phyloP scores from a whole-genome alignment of 1,284 basidiomycete species.

The Malassezia obtusa region DNA sequence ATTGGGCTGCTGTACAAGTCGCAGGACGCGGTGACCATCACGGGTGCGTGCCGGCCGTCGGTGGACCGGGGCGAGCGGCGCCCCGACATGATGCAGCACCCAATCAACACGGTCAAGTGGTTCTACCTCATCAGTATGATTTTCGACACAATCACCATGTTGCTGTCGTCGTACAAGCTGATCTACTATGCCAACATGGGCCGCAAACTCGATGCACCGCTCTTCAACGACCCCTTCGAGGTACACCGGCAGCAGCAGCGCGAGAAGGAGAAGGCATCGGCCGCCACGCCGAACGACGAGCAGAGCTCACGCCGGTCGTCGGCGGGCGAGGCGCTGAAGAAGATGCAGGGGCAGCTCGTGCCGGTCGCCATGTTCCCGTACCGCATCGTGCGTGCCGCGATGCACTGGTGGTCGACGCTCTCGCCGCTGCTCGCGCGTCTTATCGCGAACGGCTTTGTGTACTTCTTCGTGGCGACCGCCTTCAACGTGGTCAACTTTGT shows the following conservation, averaged over 20 bases:
- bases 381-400: background rate
- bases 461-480: constrained; percentile 23
- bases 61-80: background rate
- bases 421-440: constrained; percentile 27
- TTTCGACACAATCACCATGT: constrained; percentile 24
- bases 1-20: constrained; percentile 24
- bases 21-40: constrained; percentile 14
- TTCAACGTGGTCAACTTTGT: constrained; percentile 32
- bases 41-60: constrained; percentile 20
- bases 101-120: constrained; percentile 24
- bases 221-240: constrained; percentile 11
- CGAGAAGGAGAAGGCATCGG: background rate
- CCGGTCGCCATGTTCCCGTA: background rate
- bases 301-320: background rate
- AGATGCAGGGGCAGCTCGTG: background rate
- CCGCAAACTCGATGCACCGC: background rate
- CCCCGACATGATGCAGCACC: too few species aligned
- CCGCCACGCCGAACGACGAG: background rate
- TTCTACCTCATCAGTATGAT: constrained; percentile 27
- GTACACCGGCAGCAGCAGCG: background rate
- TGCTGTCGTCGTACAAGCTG: constrained; percentile 25
- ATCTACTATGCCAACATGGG: constrained; percentile 11
- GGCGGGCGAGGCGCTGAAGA: background rate
- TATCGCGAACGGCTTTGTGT: constrained; percentile 27
- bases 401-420: constrained; percentile 15